These are phyloP conservation scores for Petunia secreta DNA, from an alignment of 257 asterid species.

Conservation along the genomic window DNA sequence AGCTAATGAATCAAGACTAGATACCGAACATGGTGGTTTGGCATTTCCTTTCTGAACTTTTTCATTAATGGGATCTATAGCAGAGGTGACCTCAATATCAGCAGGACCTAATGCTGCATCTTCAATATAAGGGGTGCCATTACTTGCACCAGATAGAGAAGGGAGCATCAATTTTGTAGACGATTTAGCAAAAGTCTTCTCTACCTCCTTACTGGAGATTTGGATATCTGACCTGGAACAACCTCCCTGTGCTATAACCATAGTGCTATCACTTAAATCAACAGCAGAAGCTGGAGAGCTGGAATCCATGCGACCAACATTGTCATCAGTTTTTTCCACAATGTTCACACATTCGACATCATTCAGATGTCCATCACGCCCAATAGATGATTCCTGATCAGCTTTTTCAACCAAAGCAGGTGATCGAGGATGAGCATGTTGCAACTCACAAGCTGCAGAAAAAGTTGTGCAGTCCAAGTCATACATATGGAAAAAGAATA, in stretches of 20 bases:
- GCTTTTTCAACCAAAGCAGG: constrained; percentile 42
- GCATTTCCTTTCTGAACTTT: background rate
- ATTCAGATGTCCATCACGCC: constrained; percentile 33
- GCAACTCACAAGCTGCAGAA: constrained; percentile 20
- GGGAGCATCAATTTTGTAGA: constrained; percentile 17
- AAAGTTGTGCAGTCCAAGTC: background rate
- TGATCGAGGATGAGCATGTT: constrained; percentile 27
- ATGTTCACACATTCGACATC: constrained; percentile 22
- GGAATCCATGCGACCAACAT: constrained; percentile 17
- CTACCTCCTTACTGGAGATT: constrained; percentile 19
- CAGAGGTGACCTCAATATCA: background rate
- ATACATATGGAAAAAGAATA: constrained; percentile 21
- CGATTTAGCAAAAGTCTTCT: constrained; percentile 16
- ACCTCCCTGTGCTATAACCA: constrained; percentile 12
- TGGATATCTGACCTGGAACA: constrained; percentile 26
- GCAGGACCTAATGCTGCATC: constrained; percentile 6
- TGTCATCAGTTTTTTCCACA: background rate
- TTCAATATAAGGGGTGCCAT: constrained; percentile 5
- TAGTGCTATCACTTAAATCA: constrained; percentile 25
- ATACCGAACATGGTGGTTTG: background rate
- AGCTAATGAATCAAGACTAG: constrained; percentile 12
- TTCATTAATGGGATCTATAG: constrained; percentile 1
- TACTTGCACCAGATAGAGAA: constrained; percentile 22
- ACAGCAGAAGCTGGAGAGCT: constrained; percentile 25
- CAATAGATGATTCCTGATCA: constrained; percentile 40